Base-by-base conservation (phyloP, 2,329 filamentous ascomycete species). In the Aspergillus udagawae region DNA sequence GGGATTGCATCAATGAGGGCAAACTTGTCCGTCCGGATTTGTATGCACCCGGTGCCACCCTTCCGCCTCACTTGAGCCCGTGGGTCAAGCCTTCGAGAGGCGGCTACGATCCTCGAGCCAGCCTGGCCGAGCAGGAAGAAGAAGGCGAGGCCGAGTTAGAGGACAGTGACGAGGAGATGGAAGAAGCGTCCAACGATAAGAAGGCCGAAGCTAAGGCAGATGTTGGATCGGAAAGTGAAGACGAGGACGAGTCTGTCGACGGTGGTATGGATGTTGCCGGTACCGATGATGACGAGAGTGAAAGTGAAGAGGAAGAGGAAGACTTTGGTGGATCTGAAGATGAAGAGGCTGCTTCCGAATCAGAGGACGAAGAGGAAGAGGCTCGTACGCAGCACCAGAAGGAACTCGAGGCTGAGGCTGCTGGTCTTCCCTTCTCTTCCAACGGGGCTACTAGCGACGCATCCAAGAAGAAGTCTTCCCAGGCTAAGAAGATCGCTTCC, bases 1-100 rank as follows among this genome's bases (percentile, higher is more conserved):
- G 94, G 94, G 94, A 99, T 71, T 93, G 90, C 68, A 80, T 96
- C 73, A 99, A 99, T 73, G 90, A 94, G 49, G 91, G 91, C 61
- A 91, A 93, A 75, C 79, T 99, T 55, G 87, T 97, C 73, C 84
- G 89, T 63, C 86, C 92, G 32, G 91, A 97, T 70, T 77, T 92
- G 38, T 99, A 99, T 69, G 90, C 88, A 0, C 94, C 94, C 1
- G 94, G 94, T 20, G 89, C 92, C 20, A 87, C 91, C 64, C 81
- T 99, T 32, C 94, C 94, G 23, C 94, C 94, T 12, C 94, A 99
- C 81, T 77, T 99, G 66, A 97, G 92, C 74, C 94, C 94, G 27
- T 99, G 96, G 82, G 92, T 97, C 62, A 93, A 92, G 82, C 83
- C 85, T 60, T 89, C 87, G 59, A 88, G 89, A 71, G 92, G 92